These are phyloP conservation scores for Purshia tridentata DNA, from an alignment of 306 rosid species.

Conservation along the genomic window DNA sequence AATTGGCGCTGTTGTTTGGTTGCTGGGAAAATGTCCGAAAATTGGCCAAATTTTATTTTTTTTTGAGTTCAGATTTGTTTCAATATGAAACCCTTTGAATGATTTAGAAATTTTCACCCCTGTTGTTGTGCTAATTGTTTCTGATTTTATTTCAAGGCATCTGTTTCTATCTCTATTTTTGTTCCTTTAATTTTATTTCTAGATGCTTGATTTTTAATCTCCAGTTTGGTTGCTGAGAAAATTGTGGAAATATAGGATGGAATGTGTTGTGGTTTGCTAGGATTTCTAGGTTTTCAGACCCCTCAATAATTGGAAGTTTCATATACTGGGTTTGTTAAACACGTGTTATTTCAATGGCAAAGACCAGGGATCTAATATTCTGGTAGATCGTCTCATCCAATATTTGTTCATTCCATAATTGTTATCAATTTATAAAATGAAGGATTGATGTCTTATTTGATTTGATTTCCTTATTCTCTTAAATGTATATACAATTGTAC, in stretches of 20 bases:
- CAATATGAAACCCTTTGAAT: neutral
- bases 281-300: too few relatives aligned
- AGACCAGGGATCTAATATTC: too few relatives aligned
- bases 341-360: too few relatives aligned
- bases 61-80: neutral
- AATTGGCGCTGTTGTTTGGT: neutral
- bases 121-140: neutral
- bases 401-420: too few relatives aligned
- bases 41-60: neutral
- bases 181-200: neutral
- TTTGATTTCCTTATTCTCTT: neutral
- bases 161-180: neutral
- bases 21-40: slow-evolving; percentile 4
- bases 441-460: too few relatives aligned
- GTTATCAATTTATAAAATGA: too few relatives aligned
- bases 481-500: too few relatives aligned
- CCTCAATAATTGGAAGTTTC: too few relatives aligned
- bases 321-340: too few relatives aligned
- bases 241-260: neutral
- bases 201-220: neutral
- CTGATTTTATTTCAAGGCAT: neutral
- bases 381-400: too few relatives aligned
- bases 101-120: neutral
- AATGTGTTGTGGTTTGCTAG: too few relatives aligned
- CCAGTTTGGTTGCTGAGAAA: slow-evolving; percentile 5